A percentile compares a stretch with the other conserved stretches of the same genome.
phyloP scores from a whole-genome alignment of 2,329 filamentous ascomycete genomes.

The Diplodia intermedia region DNA sequence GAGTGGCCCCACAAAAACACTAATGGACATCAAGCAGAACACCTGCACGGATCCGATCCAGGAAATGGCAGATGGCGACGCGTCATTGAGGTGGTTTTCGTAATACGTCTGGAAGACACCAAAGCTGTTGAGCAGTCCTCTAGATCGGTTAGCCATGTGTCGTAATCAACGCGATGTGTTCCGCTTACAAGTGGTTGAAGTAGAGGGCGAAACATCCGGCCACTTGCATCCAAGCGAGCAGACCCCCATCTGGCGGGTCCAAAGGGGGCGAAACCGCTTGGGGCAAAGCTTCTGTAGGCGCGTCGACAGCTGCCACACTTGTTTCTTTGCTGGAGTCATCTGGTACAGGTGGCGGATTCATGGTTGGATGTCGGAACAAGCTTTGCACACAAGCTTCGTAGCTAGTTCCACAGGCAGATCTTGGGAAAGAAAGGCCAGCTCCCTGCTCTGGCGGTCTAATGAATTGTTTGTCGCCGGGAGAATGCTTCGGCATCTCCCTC shows the following conservation, averaged over 20 bases:
- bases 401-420: not conserved
- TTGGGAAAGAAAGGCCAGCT: not conserved
- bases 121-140: conserved; percentile 54
- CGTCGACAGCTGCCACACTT: not conserved
- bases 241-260: not conserved
- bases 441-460: too few relatives aligned
- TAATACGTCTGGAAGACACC: conserved; percentile 60
- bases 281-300: not conserved
- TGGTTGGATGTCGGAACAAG: not conserved
- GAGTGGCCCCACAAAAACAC: conserved; percentile 56
- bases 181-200: not conserved
- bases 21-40: conserved; percentile 55
- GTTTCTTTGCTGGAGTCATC: not conserved
- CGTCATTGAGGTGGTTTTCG: conserved; percentile 48
- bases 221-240: conserved; percentile 3
- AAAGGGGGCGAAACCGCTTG: not conserved
- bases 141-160: not conserved
- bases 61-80: conserved; percentile 53
- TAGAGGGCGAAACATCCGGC: not conserved
- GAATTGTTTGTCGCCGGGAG: not conserved
- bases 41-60: conserved; percentile 60
- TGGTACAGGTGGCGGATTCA: not conserved
- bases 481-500: not conserved
- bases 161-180: not conserved
- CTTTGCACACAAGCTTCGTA: not conserved